phyloP scores from a whole-genome alignment of 1,284 basidiomycete genomes.

The Papiliotrema fonsecae region DNA sequence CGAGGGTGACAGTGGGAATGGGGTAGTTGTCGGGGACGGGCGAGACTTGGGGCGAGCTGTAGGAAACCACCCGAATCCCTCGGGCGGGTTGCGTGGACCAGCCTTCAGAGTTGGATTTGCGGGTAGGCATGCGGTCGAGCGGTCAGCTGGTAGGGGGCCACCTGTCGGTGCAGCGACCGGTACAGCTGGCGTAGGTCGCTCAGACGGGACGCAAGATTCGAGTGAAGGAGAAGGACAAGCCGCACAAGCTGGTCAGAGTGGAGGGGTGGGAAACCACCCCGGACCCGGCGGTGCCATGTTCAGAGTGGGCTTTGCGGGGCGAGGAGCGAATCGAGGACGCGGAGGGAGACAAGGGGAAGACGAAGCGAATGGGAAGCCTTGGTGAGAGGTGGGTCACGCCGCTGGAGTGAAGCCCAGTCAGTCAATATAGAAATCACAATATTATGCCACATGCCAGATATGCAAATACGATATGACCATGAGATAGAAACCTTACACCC shows the following conservation, averaged over 20 bases:
- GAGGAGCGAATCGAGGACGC: too few relatives aligned
- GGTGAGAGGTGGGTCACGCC: too few relatives aligned
- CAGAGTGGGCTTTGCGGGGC: slow-evolving; percentile 5
- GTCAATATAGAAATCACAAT: too few relatives aligned
- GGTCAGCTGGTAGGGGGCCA: too few relatives aligned
- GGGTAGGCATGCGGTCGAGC: neutral
- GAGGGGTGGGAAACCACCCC: neutral
- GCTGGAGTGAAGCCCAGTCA: too few relatives aligned
- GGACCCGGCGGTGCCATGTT: slow-evolving; percentile 1
- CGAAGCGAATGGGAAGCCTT: too few relatives aligned
- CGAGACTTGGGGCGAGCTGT: neutral
- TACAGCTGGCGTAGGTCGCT: neutral
- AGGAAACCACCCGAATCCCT: neutral
- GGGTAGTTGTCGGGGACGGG: neutral
- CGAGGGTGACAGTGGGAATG: neutral
- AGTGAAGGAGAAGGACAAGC: neutral
- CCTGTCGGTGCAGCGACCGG: neutral
- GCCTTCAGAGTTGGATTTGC: neutral
- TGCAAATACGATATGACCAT: too few relatives aligned
- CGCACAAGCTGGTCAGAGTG: neutral
- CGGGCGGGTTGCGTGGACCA: neutral
- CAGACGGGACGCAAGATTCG: neutral
- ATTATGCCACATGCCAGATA: too few relatives aligned
- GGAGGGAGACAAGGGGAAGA: too few relatives aligned
- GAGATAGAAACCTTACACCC: too few relatives aligned